Conservation (phyloP, 176 grass and related monocot genomes). For the Eleusine coracana region DNA sequence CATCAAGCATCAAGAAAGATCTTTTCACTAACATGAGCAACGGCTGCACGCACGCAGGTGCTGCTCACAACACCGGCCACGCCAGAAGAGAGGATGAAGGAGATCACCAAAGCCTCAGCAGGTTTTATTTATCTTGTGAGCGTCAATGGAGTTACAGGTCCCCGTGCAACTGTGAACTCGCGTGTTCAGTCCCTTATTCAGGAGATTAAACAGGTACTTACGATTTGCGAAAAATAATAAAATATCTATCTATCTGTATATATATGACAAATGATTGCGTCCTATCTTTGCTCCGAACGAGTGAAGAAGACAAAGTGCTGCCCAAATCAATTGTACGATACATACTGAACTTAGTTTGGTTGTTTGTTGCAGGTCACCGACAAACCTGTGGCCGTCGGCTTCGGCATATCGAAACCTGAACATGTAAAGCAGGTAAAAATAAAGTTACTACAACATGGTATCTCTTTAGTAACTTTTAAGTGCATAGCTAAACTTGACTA, state of each 20-base stretch:
- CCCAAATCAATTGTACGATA: no score
- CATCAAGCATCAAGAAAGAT: neutral
- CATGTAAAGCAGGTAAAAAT: conserved; percentile 84
- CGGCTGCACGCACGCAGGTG: conserved; percentile 38
- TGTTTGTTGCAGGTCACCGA: conserved; percentile 65
- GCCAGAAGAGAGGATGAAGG: conserved; percentile 68
- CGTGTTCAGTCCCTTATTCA: conserved; percentile 67
- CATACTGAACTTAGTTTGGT: neutral
- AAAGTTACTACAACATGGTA: neutral
- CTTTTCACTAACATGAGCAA: neutral
- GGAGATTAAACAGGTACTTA: conserved; percentile 59
- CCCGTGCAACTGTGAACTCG: conserved; percentile 54
- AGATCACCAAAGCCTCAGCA: conserved; percentile 65
- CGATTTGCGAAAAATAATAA: neutral
- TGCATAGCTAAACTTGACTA: neutral
- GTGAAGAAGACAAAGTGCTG: no score
- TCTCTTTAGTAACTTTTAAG: neutral
- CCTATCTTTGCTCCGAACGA: no score
- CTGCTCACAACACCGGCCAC: conserved; percentile 78
- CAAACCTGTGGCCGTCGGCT: conserved; percentile 94
- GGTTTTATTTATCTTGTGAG: conserved; percentile 83
- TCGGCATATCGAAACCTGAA: conserved; percentile 91
- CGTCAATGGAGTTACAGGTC: conserved; percentile 69
- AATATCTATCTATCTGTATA: neutral
- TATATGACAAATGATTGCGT: neutral